Evolutionary conservation across 108 stramenopile species (phyloP).

Genomic region (Fragilaria crotonensis): DNA sequence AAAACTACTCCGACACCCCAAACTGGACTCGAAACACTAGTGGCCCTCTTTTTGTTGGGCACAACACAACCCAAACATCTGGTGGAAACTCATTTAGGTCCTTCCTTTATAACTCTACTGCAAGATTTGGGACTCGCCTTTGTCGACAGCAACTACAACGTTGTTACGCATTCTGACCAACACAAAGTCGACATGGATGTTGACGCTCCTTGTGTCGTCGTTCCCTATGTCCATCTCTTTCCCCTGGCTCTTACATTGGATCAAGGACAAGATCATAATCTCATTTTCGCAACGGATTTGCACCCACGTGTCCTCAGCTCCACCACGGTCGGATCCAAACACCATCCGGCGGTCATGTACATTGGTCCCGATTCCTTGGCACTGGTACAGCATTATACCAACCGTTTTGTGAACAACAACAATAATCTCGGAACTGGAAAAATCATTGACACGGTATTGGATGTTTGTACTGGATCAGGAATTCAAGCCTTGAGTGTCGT

Average conservation of each 20-base stretch:
- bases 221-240: slow-evolving; percentile 60
- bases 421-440: not conserved
- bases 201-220: slow-evolving; percentile 22
- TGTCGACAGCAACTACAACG: too few species aligned
- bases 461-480: slow-evolving; percentile 67
- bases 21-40: slow-evolving; percentile 12
- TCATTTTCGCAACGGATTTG: slow-evolving; percentile 63
- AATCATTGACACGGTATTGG: slow-evolving; percentile 23
- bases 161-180: too few species aligned
- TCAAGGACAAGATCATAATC: not conserved
- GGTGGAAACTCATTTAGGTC: slow-evolving; percentile 27
- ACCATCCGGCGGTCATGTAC: slow-evolving; percentile 70
- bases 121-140: slow-evolving; percentile 46
- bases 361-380: slow-evolving; percentile 81
- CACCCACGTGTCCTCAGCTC: slow-evolving; percentile 59
- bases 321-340: slow-evolving; percentile 28
- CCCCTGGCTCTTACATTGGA: slow-evolving; percentile 27
- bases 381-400: slow-evolving; percentile 45
- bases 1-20: not conserved
- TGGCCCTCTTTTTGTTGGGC: slow-evolving; percentile 33
- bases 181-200: too few species aligned
- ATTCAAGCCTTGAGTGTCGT: slow-evolving; percentile 52
- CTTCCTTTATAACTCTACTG: slow-evolving; percentile 28
- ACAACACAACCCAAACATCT: slow-evolving; percentile 25
- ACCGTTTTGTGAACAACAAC: too few species aligned